Conservation (phyloP, 2,329 filamentous ascomycete genomes). For the Colletotrichum magnum region DNA sequence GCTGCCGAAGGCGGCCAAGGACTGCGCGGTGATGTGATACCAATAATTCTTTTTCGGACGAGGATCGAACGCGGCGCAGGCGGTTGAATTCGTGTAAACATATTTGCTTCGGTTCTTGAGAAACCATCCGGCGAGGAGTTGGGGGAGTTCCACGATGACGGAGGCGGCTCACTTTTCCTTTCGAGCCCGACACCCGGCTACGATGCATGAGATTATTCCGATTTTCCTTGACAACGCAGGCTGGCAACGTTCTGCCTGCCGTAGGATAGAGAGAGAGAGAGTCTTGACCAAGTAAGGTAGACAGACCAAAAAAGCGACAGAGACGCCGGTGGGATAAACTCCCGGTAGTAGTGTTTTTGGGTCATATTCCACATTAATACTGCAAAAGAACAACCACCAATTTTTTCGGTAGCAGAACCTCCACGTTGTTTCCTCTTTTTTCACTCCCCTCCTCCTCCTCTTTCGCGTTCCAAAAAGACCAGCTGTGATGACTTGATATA, state of each 20-base stretch:
- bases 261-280: slow-evolving; percentile 4
- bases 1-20: slow-evolving; percentile 51
- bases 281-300: slow-evolving; percentile 2
- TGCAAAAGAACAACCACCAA: slow-evolving; percentile 16
- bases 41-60: slow-evolving; percentile 10
- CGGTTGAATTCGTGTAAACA: slow-evolving; percentile 22
- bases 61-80: slow-evolving; percentile 27
- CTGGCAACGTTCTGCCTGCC: neutral
- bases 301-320: slow-evolving; percentile 21
- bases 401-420: slow-evolving; percentile 14
- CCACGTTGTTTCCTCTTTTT: slow-evolving; percentile 15
- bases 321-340: slow-evolving; percentile 12
- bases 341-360: slow-evolving; percentile 23
- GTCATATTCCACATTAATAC: slow-evolving; percentile 37
- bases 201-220: slow-evolving; percentile 32
- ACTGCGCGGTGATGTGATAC: slow-evolving; percentile 63
- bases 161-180: neutral
- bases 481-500: slow-evolving; percentile 14
- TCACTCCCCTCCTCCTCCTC: neutral
- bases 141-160: slow-evolving; percentile 14
- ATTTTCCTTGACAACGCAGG: slow-evolving; percentile 24
- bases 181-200: slow-evolving; percentile 7
- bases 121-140: slow-evolving; percentile 32
- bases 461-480: neutral
- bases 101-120: slow-evolving; percentile 6